Percentiles rank a stretch among this genome's conserved stretches.
Evolutionary conservation across 345 rosid genomes (phyloP).

Genomic region (Populus nigra): DNA sequence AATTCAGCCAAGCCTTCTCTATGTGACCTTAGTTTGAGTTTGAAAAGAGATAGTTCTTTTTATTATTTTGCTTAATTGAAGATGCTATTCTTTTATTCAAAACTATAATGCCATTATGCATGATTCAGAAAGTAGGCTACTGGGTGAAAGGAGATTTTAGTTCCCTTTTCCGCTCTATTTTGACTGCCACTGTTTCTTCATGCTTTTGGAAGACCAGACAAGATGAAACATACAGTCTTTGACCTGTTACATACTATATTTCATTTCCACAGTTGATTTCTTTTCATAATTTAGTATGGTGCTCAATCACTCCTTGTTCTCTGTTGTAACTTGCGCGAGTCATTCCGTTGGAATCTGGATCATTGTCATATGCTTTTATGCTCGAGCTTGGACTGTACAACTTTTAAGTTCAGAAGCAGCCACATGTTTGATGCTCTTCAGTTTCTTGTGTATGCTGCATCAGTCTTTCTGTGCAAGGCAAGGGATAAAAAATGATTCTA

Average conservation of each 20-base stretch:
- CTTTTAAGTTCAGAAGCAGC: neutral
- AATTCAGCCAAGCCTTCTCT: neutral
- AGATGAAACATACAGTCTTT: neutral
- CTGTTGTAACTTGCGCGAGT: neutral
- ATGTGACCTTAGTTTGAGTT: neutral
- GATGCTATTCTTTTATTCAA: neutral
- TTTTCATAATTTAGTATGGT: neutral
- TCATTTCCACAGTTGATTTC: neutral
- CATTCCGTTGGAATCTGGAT: neutral
- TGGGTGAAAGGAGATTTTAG: neutral
- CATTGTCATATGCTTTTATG: neutral
- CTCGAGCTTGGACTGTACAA: neutral
- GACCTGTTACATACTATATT: neutral
- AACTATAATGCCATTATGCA: neutral
- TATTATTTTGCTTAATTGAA: neutral
- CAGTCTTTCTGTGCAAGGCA: neutral
- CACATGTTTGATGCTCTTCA: neutral
- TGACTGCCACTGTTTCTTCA: neutral
- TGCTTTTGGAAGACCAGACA: neutral
- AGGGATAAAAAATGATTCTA: neutral
- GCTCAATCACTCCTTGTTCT: neutral
- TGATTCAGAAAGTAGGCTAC: neutral
- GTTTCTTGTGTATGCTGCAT: neutral
- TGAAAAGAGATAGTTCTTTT: neutral
- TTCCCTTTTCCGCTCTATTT: neutral